Percentiles rank a stretch among this genome's conserved stretches.
phyloP scores from a whole-genome alignment of 129 eudicot genomes.

The Lactuca sativa region DNA sequence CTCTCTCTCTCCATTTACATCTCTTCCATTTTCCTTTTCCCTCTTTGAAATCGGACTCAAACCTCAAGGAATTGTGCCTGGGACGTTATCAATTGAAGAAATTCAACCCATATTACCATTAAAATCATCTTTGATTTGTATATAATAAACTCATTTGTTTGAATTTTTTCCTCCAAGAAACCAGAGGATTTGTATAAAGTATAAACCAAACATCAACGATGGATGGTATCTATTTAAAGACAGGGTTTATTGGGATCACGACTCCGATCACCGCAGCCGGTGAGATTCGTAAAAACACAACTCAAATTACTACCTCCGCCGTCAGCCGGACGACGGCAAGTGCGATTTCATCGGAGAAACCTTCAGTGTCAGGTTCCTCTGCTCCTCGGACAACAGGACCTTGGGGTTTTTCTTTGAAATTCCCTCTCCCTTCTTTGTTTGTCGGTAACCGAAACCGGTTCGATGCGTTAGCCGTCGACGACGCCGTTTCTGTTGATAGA shows the following conservation, averaged over 20 bases:
- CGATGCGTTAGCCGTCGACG: constrained; percentile 63
- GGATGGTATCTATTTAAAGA: constrained; percentile 63
- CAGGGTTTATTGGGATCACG: constrained; percentile 58
- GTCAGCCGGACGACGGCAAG: constrained; percentile 38
- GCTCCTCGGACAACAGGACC: constrained; percentile 36
- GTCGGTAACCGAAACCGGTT: constrained; percentile 39
- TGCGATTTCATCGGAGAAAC: constrained; percentile 42
- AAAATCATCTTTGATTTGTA: constrained; percentile 4
- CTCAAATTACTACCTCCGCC: constrained; percentile 38
- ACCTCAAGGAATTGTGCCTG: background rate
- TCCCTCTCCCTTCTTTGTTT: constrained; percentile 72
- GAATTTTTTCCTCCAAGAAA: constrained; percentile 5
- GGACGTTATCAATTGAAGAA: constrained; percentile 4
- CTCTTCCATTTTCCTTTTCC: background rate
- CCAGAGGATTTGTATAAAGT: background rate
- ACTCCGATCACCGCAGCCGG: constrained; percentile 44
- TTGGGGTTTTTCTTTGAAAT: constrained; percentile 66
- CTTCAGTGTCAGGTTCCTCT: constrained; percentile 34
- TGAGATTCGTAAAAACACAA: constrained; percentile 42
- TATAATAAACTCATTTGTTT: background rate
- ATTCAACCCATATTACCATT: background rate
- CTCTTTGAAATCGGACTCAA: constrained; percentile 1
- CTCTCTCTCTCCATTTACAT: constrained; percentile 21
- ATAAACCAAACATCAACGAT: constrained; percentile 33
- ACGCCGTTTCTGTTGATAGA: constrained; percentile 54